Conservation (phyloP, 1,284 basidiomycete genomes). For the Omphalotus olearius region DNA sequence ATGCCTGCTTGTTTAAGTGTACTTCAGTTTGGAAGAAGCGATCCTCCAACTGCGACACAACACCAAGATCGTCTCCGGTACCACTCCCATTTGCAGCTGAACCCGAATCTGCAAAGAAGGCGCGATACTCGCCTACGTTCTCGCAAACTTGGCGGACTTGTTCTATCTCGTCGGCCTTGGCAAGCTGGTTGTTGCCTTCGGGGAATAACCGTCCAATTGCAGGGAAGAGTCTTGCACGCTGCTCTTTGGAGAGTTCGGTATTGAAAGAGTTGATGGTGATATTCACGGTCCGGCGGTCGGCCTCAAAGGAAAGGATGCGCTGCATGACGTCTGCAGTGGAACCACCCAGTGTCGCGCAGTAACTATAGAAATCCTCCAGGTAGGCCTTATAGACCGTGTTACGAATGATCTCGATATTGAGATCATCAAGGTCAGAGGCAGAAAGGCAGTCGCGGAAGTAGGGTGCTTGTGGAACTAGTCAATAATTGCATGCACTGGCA, state of each 20-base stretch:
- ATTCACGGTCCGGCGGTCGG: constrained; percentile 94
- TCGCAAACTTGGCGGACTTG: constrained; percentile 90
- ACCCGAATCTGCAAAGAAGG: constrained; percentile 75
- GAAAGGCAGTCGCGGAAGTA: constrained; percentile 97
- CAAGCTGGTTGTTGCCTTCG: constrained; percentile 92
- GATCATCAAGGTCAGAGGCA: constrained; percentile 94
- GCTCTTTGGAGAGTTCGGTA: constrained; percentile 93
- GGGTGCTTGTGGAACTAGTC: constrained; percentile 57
- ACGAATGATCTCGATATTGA: constrained; percentile 99
- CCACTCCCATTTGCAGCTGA: constrained; percentile 27
- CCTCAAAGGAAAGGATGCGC: constrained; percentile 90
- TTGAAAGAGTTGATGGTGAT: constrained; percentile 99
- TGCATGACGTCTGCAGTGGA: constrained; percentile 91
- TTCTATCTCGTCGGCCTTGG: constrained; percentile 93
- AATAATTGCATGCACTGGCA: constrained; percentile 8
- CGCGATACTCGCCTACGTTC: constrained; percentile 83
- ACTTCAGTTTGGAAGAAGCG: constrained; percentile 96
- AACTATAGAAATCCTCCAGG: constrained; percentile 94
- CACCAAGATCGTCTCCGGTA: constrained; percentile 47
- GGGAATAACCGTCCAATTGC: constrained; percentile 92
- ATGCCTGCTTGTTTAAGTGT: constrained; percentile 88
- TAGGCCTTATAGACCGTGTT: constrained; percentile 99
- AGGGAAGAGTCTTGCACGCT: constrained; percentile 95
- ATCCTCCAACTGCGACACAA: constrained; percentile 81
- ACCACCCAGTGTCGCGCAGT: constrained; percentile 74